Percentiles rank a stretch among this genome's conserved stretches.
These are phyloP conservation scores for Panaeolus papilionaceus DNA, from an alignment of 768 basidiomycete genomes.

Conservation along the genomic window DNA sequence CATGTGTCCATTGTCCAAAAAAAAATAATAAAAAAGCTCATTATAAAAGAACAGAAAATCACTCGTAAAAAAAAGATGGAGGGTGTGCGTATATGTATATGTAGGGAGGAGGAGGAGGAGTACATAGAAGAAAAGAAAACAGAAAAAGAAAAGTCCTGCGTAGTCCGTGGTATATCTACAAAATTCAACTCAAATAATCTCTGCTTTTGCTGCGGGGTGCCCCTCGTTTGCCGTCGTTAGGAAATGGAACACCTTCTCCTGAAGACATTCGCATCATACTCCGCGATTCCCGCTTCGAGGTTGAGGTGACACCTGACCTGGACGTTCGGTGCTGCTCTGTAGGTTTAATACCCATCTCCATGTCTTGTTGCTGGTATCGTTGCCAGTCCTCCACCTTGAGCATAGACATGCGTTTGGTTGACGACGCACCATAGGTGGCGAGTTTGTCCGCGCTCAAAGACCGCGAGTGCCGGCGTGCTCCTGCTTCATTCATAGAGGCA, in stretches of 20 bases:
- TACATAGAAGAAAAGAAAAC: slow-evolving; percentile 14
- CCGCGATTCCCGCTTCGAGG: slow-evolving; percentile 42
- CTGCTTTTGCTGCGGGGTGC: slow-evolving; percentile 39
- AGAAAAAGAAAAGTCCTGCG: slow-evolving; percentile 19
- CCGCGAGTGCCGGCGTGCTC: slow-evolving; percentile 49
- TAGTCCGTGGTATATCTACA: slow-evolving; percentile 17
- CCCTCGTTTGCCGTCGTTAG: slow-evolving; percentile 43
- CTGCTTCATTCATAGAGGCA: slow-evolving; percentile 39
- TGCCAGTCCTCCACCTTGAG: slow-evolving; percentile 91
- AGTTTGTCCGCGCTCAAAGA: slow-evolving; percentile 70
- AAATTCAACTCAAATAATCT: slow-evolving; percentile 42
- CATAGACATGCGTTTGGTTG: slow-evolving; percentile 71
- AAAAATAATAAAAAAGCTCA: slow-evolving; percentile 25
- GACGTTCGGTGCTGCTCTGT: slow-evolving; percentile 18
- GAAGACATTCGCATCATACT: slow-evolving; percentile 25
- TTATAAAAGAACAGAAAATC: slow-evolving; percentile 12
- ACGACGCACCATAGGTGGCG: slow-evolving; percentile 49
- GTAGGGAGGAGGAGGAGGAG: neutral
- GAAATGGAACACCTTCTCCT: slow-evolving; percentile 61
- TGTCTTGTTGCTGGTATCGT: slow-evolving; percentile 63
- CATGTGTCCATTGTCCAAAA: slow-evolving; percentile 22
- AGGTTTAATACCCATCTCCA: slow-evolving; percentile 33
- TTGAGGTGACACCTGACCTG: slow-evolving; percentile 12
- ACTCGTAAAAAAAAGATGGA: neutral
- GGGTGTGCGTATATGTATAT: neutral